Percentiles rank a stretch among this genome's conserved stretches.
These are phyloP conservation scores for Tulasnella sp. DNA, from an alignment of 768 basidiomycete genomes.

Conservation along the genomic window DNA sequence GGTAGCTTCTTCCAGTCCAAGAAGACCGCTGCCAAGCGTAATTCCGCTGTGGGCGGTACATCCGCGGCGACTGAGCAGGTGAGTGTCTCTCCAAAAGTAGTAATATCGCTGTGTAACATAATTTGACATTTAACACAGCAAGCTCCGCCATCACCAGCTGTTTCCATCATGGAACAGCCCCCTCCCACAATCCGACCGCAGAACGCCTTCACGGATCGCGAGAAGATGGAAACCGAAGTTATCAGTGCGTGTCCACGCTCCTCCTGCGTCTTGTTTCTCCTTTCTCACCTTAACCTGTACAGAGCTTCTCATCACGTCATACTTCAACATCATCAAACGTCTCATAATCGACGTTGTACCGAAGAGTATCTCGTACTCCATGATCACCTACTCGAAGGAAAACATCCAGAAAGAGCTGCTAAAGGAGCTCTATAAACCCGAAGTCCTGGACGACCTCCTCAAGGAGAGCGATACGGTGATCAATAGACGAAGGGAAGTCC, in stretches of 20 bases:
- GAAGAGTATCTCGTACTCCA: conserved; percentile 85
- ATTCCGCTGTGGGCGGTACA: neutral
- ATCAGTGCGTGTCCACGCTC: conserved; percentile 63
- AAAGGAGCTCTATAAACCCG: conserved; percentile 94
- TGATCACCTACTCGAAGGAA: conserved; percentile 89
- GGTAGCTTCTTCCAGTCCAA: conserved; percentile 69
- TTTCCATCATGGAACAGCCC: conserved; percentile 37
- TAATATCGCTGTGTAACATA: neutral
- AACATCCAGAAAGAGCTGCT: conserved; percentile 86
- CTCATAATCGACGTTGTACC: conserved; percentile 99
- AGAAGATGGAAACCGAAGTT: conserved; percentile 97
- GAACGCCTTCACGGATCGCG: conserved; percentile 80
- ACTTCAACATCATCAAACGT: conserved; percentile 97
- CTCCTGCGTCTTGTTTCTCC: neutral
- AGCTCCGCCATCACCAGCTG: conserved; percentile 7
- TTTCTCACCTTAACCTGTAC: neutral
- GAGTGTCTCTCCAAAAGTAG: neutral
- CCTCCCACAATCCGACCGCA: conserved; percentile 83
- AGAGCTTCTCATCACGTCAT: conserved; percentile 94
- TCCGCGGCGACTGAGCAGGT: neutral
- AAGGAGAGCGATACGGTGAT: conserved; percentile 90
- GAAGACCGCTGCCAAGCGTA: conserved; percentile 1
- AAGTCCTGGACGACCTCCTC: conserved; percentile 84
- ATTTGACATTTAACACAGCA: neutral
- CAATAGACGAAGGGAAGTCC: conserved; percentile 82